A percentile compares a stretch with the other conserved stretches of the same genome.
phyloP scores from a whole-genome alignment of 2,329 filamentous ascomycete genomes.

The Paracoccidioides lutzii region DNA sequence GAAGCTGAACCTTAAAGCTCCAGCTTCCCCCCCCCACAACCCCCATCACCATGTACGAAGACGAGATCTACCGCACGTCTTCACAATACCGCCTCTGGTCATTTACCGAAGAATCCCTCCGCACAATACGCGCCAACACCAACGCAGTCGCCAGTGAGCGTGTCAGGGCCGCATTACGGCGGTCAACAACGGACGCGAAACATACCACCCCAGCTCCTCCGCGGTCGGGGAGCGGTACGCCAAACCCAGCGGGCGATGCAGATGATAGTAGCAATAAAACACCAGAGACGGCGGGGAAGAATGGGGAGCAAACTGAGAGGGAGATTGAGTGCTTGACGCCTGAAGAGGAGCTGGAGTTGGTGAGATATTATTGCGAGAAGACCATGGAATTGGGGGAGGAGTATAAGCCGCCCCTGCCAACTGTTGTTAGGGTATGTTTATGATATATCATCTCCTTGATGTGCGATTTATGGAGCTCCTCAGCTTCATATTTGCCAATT shows the following conservation, averaged over 20 bases:
- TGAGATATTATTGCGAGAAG: constrained; percentile 63
- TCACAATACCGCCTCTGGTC: constrained; percentile 91
- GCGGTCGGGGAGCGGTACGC: constrained; percentile 18
- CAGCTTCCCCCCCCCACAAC: not conserved
- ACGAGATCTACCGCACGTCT: constrained; percentile 77
- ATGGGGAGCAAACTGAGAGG: constrained; percentile 16
- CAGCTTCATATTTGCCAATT: too few species aligned
- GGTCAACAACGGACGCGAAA: constrained; percentile 25
- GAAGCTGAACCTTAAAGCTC: not conserved
- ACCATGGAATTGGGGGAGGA: constrained; percentile 46
- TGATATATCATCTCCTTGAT: constrained; percentile 1
- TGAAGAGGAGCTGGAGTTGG: constrained; percentile 68
- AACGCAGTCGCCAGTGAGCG: constrained; percentile 66
- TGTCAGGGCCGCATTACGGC: constrained; percentile 44
- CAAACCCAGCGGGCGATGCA: constrained; percentile 20
- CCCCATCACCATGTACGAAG: constrained; percentile 57
- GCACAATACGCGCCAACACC: constrained; percentile 60
- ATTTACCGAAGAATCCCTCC: constrained; percentile 62
- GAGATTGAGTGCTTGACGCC: constrained; percentile 67
- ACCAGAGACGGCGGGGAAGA: constrained; percentile 12
- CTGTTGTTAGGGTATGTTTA: constrained; percentile 43
- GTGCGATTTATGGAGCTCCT: too few species aligned
- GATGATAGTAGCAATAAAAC: not conserved
- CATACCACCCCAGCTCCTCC: constrained; percentile 17
- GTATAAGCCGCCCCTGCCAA: constrained; percentile 44